These are phyloP conservation scores for Brasilioporus rufonigricans DNA, from an alignment of 768 basidiomycete species.

Conservation along the genomic window DNA sequence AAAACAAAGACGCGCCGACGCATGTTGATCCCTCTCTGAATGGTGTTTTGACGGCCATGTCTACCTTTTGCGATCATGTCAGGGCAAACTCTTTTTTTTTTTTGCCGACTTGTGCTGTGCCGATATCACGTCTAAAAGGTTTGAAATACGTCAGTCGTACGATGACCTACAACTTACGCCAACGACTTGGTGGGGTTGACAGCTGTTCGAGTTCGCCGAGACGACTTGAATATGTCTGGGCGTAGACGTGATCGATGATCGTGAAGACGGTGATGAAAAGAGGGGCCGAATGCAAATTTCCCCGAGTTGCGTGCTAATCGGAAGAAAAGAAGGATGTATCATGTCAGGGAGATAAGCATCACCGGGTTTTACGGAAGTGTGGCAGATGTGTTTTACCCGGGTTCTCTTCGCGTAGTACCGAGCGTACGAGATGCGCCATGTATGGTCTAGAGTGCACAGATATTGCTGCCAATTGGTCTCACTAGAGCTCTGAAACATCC, in stretches of 20 bases:
- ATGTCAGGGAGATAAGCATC: not conserved
- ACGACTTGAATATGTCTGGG: not conserved
- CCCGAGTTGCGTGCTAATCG: slow-evolving; percentile 2
- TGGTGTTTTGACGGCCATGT: not conserved
- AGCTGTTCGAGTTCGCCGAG: slow-evolving; percentile 4
- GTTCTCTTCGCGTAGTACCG: slow-evolving; percentile 10
- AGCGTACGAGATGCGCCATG: slow-evolving; percentile 1
- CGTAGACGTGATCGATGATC: not conserved
- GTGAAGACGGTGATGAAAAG: slow-evolving; percentile 9
- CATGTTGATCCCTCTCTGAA: slow-evolving; percentile 9
- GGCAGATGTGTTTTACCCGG: slow-evolving; percentile 1
- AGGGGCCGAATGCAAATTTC: not conserved
- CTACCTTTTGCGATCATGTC: not conserved
- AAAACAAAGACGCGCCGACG: slow-evolving; percentile 24
- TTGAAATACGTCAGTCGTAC: not conserved
- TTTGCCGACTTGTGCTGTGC: not conserved
- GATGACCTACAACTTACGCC: not conserved
- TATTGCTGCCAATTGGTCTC: not conserved
- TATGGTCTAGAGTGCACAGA: slow-evolving; percentile 14
- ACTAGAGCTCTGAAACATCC: slow-evolving; percentile 12
- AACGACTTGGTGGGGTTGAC: not conserved
- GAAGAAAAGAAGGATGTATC: not conserved
- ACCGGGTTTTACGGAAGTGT: slow-evolving; percentile 16
- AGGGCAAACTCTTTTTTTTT: not conserved
- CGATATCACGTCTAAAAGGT: not conserved